phyloP scores from a whole-genome alignment of 2,329 filamentous ascomycete genomes.

The Phialophora expanda region DNA sequence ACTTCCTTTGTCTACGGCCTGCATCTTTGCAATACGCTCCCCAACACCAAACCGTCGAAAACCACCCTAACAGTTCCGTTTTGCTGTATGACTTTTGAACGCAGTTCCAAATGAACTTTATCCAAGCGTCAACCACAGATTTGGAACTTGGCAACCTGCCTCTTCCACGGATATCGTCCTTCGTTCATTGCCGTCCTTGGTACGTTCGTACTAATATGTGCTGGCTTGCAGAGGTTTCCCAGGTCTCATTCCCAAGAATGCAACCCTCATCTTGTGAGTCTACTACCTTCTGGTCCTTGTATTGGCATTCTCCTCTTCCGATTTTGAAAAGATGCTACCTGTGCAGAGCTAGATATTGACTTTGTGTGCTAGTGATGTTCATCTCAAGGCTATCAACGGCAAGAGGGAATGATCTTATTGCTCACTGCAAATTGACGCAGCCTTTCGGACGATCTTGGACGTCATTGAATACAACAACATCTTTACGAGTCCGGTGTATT shows the following conservation, averaged over 20 bases:
- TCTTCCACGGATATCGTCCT: neutral
- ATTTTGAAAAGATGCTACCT: neutral
- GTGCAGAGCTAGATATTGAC: constrained; percentile 9
- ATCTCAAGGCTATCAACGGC: constrained; percentile 68
- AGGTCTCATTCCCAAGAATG: constrained; percentile 73
- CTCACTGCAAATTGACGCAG: neutral
- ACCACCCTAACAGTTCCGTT: no score
- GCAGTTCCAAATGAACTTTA: neutral
- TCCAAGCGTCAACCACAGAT: neutral
- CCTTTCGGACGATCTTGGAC: neutral
- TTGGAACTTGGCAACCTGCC: neutral
- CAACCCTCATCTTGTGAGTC: constrained; percentile 83
- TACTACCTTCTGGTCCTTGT: constrained; percentile 3
- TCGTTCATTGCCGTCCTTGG: neutral
- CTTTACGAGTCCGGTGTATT: neutral
- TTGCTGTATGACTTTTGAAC: neutral
- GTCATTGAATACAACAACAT: neutral
- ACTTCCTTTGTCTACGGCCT: neutral
- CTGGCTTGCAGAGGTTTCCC: constrained; percentile 70
- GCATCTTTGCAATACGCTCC: neutral
- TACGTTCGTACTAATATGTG: constrained; percentile 24
- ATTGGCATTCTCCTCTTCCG: neutral
- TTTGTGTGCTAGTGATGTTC: constrained; percentile 62
- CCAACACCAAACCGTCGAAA: neutral
- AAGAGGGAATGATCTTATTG: constrained; percentile 26